Evolutionary conservation across 305 asterid species (phyloP), one percentile per base, ranked within the genome.

Genomic region (Fraxinus ornus): DNA sequence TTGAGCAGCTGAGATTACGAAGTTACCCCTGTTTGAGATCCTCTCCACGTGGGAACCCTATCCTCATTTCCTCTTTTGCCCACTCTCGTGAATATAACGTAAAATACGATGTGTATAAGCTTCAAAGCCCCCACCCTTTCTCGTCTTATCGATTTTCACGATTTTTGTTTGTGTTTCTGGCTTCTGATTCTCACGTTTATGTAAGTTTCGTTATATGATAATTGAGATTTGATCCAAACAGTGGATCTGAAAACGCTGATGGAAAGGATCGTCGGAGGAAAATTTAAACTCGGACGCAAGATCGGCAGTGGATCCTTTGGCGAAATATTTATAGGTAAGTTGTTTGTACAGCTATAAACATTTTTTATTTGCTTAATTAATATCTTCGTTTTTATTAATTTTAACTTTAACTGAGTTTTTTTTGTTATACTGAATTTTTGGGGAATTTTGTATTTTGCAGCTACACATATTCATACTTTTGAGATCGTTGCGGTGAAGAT

Each of bases 271-370:
- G 93, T 93, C 78, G 98, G 96, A 81, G 95, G 97, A 75, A 95
- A 93, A 92, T 95, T 87, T 90, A 93, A 93, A 91, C 98, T 95
- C 60, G 98, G 98, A 76, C 97, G 98, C 47, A 95, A 95, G 91
- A 95, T 95, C 92, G 98, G 98, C 13, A 93, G 98, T 82, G 98
- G 98, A 87, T 95, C 98, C 35, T 95, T 95, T 77, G 98, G 98
- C 57, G 97, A 95, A 89, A 95, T 95, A 84, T 92, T 89, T 81
- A 93, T 95, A 10, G 98, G 98, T 91, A 64, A 64, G 73, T 24
- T 64, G 26, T 64, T 64, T 22, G 17, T 64, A 3, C 7, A 0
- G 4, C 28, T 64, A 22, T 9, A 64, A 64, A 22, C 35, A 64
- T 3, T 12, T 64, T 24, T 24, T 64, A 24, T 24, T 24, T 9